Conservation (phyloP, 2,329 filamentous ascomycete genomes). For the Sclerotinia borealis region DNA sequence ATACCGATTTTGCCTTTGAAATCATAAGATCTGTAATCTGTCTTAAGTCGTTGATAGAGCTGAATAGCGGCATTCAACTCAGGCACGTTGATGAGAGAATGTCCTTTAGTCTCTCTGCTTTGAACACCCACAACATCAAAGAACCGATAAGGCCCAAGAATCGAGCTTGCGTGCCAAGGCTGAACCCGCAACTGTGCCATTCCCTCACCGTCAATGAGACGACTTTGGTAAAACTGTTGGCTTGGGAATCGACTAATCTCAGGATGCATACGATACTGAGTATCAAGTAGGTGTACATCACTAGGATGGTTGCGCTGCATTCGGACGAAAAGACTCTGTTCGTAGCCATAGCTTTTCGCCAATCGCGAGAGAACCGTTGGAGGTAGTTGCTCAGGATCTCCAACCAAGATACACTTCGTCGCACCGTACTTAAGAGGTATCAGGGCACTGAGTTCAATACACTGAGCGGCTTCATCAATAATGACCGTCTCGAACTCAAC, state of each 20-base stretch:
- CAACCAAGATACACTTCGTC: constrained; percentile 92
- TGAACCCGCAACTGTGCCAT: constrained; percentile 72
- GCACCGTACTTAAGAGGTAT: constrained; percentile 98
- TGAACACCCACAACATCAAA: constrained; percentile 93
- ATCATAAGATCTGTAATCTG: constrained; percentile 63
- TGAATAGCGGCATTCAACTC: constrained; percentile 83
- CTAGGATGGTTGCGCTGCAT: constrained; percentile 92
- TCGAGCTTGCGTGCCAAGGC: constrained; percentile 76
- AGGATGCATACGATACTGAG: constrained; percentile 98
- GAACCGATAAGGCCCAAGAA: constrained; percentile 92
- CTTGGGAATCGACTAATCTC: constrained; percentile 92
- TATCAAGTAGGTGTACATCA: constrained; percentile 90
- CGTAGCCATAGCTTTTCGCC: constrained; percentile 87
- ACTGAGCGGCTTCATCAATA: constrained; percentile 97
- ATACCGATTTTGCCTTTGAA: constrained; percentile 85
- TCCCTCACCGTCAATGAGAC: constrained; percentile 74
- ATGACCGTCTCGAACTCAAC: constrained; percentile 98
- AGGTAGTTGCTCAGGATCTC: constrained; percentile 94
- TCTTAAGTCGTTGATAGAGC: constrained; percentile 72
- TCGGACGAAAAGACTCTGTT: constrained; percentile 95
- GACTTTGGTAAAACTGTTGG: constrained; percentile 83
- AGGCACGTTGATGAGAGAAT: constrained; percentile 82
- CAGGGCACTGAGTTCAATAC: constrained; percentile 90
- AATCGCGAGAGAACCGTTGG: constrained; percentile 94
- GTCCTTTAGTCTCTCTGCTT: constrained; percentile 70